A percentile compares a stretch with the other conserved stretches of the same genome.
These are phyloP conservation scores for Pseudogymnoascus destructans DNA, from an alignment of 2,329 filamentous ascomycete species.

Conservation along the genomic window DNA sequence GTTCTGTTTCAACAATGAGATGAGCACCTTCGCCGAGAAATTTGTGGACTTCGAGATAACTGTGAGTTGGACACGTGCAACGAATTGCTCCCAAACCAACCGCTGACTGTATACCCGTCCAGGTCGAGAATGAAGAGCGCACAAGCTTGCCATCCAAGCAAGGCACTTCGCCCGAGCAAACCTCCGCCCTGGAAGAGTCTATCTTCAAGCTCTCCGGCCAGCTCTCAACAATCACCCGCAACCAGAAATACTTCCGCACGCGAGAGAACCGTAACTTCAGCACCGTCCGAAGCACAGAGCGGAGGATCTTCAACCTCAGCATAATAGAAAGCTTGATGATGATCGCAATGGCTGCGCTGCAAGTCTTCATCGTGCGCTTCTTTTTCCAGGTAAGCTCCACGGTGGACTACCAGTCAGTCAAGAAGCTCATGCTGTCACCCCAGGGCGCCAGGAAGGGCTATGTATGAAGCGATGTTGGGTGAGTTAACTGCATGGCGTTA, in stretches of 20 bases:
- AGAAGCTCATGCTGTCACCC: constrained; percentile 14
- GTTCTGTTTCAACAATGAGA: constrained; percentile 98
- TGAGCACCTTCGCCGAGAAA: constrained; percentile 97
- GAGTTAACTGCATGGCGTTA: constrained; percentile 13
- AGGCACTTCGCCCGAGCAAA: constrained; percentile 79
- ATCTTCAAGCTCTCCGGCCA: constrained; percentile 90
- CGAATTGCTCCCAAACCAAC: background rate
- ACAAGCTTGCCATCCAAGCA: constrained; percentile 77
- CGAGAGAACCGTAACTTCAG: constrained; percentile 98
- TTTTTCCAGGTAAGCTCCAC: constrained; percentile 70
- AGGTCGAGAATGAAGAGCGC: constrained; percentile 85
- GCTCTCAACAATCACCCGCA: constrained; percentile 84
- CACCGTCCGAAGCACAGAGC: constrained; percentile 91
- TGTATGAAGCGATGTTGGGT: constrained; percentile 35
- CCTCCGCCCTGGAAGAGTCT: constrained; percentile 77
- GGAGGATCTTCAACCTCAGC: constrained; percentile 93
- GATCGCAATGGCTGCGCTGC: constrained; percentile 85
- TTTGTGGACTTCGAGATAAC: constrained; percentile 96
- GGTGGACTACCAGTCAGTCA: constrained; percentile 9
- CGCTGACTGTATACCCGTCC: constrained; percentile 10
- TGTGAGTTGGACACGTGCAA: constrained; percentile 37
- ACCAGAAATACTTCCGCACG: constrained; percentile 99
- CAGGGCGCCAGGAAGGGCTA: constrained; percentile 57
- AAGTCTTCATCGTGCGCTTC: constrained; percentile 95
- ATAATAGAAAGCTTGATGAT: constrained; percentile 86